These are phyloP conservation scores for Saccharomycopsis schoenii DNA, from an alignment of 805 yeast species.

Conservation along the genomic window DNA sequence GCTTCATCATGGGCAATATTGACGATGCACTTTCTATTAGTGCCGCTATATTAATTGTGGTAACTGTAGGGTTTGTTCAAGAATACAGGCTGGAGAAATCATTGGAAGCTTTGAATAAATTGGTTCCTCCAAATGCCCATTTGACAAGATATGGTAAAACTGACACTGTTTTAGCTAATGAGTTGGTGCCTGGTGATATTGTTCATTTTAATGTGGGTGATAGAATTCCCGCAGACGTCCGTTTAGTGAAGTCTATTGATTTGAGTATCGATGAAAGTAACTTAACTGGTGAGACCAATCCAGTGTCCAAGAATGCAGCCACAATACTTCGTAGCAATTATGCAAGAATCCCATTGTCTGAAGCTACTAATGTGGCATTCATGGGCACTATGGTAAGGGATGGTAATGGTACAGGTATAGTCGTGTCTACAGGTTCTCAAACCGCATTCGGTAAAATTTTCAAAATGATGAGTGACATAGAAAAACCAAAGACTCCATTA, in stretches of 20 bases:
- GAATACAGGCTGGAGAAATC: conserved; percentile 95
- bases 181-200: conserved; percentile 91
- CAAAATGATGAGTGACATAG: conserved; percentile 90
- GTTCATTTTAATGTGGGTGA: conserved; percentile 89
- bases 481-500: conserved; percentile 95
- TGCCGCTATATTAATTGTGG: conserved; percentile 85
- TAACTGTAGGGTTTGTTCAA: conserved; percentile 94
- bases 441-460: conserved; percentile 94
- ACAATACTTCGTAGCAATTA: conserved; percentile 19
- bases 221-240: conserved; percentile 89
- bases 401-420: conserved; percentile 92
- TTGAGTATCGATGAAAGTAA: conserved; percentile 86
- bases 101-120: conserved; percentile 79
- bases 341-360: conserved; percentile 29
- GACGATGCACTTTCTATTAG: conserved; percentile 95
- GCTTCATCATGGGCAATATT: conserved; percentile 88
- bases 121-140: conserved; percentile 96
- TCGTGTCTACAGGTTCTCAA: conserved; percentile 77
- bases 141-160: conserved; percentile 73
- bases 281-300: conserved; percentile 90
- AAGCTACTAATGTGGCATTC: conserved; percentile 71
- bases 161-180: conserved; percentile 74
- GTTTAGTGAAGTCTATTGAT: conserved; percentile 71
- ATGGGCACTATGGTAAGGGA: conserved; percentile 98
- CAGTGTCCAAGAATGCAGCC: conserved; percentile 53